A percentile compares a stretch with the other conserved stretches of the same genome.
Conservation (phyloP, 2,329 filamentous ascomycete genomes). For the Stachybotrys echinatus region DNA sequence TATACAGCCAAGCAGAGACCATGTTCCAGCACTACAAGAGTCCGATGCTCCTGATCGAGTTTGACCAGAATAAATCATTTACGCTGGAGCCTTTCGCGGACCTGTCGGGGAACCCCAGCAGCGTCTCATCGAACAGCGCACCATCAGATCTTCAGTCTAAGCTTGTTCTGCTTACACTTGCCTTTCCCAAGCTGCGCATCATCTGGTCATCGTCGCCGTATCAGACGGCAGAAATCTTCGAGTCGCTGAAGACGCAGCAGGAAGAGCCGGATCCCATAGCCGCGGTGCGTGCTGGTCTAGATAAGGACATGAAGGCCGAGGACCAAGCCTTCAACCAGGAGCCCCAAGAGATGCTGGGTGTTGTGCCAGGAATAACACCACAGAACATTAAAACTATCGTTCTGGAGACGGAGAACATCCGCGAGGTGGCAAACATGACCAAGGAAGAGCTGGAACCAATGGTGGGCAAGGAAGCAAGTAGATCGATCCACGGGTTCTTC, state of each 20-base stretch:
- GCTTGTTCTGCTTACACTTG: constrained; percentile 84
- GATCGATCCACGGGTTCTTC: constrained; percentile 78
- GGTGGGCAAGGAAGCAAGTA: constrained; percentile 72
- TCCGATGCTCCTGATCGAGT: constrained; percentile 92
- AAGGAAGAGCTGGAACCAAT: constrained; percentile 65
- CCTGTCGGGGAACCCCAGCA: constrained; percentile 54
- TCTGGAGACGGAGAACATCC: constrained; percentile 67
- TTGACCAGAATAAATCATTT: constrained; percentile 95
- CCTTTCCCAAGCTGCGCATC: constrained; percentile 83
- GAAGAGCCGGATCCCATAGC: constrained; percentile 85
- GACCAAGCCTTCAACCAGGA: constrained; percentile 74
- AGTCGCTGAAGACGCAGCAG: constrained; percentile 84
- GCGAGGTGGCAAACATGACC: constrained; percentile 83
- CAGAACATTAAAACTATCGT: constrained; percentile 72
- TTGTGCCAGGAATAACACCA: constrained; percentile 77
- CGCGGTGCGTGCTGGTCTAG: constrained; percentile 77
- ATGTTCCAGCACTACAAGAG: constrained; percentile 92
- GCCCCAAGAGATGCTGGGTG: constrained; percentile 84
- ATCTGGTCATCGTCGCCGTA: constrained; percentile 94
- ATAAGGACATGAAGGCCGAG: constrained; percentile 48
- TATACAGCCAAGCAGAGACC: constrained; percentile 87
- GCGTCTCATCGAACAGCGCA: constrained; percentile 53
- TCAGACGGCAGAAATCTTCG: constrained; percentile 96
- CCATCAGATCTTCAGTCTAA: constrained; percentile 81
- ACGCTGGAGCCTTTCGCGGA: constrained; percentile 80